Evolutionary conservation across 148 eudicot species (phyloP), one percentile per base, ranked within the genome.

Genomic region (Dysphania ambrosioides): DNA sequence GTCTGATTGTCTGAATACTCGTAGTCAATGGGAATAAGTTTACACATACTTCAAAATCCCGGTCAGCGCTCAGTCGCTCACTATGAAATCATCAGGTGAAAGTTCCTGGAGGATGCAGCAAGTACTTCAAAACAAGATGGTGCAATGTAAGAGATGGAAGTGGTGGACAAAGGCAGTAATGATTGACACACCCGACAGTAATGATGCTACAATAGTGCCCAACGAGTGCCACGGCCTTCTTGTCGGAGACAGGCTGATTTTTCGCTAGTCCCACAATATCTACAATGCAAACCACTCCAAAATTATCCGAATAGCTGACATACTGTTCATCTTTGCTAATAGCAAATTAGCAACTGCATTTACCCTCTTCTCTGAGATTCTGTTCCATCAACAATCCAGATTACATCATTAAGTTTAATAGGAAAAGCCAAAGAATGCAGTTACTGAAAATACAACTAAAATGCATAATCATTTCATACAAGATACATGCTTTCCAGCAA

Each of bases 41-140:
- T 88, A 95, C 99, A 74, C 99, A 94, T 75, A 92, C 92, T 88
- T 92, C 92, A 63, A 85, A 95, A 87, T 95, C 99, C 56, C 97
- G 88, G 82, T 95, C 97, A 79, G 94, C 94, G 82, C 89, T n/a
- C n/a, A n/a, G n/a, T n/a, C n/a, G n/a, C n/a, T 92, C 79, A 92
- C 79, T 72, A 92, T 86, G 82, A 85, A 95, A 72, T 89, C 99
- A 84, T 95, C 89, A 29, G 91, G 96, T 29, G 96, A 90, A 79
- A 95, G 90, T 72, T 87, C 97, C 98, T 92, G 86, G 79, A 88
- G 53, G 55, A 61, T 62, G 51, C 64, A 47, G 60, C 56, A 53
- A 68, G 38, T 61, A 12, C 36, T 72, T 74, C 30, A 77, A 71
- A 76, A 62, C 38, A 77, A 61, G 24, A 42, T 12, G 62, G 53